These are phyloP conservation scores for Pezicula carpinea DNA, from an alignment of 2,329 filamentous ascomycete species.

Conservation along the genomic window DNA sequence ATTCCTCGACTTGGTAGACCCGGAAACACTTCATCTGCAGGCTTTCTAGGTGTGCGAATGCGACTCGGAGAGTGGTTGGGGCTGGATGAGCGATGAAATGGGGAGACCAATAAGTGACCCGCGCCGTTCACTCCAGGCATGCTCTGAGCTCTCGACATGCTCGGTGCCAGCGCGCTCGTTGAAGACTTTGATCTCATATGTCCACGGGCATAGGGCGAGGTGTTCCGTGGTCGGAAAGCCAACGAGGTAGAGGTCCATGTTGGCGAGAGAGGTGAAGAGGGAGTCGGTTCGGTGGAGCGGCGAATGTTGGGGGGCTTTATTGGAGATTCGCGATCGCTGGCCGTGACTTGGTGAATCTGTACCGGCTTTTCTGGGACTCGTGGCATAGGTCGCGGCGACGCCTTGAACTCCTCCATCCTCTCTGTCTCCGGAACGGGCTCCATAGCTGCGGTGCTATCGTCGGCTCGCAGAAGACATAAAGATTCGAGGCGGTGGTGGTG, in stretches of 20 bases:
- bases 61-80: slow-evolving; percentile 50
- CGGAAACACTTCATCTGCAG: slow-evolving; percentile 57
- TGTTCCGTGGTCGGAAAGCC: slow-evolving; percentile 57
- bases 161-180: slow-evolving; percentile 46
- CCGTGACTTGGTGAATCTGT: slow-evolving; percentile 13
- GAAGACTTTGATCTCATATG: slow-evolving; percentile 56
- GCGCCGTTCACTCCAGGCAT: slow-evolving; percentile 58
- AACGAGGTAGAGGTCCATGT: slow-evolving; percentile 35
- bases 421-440: slow-evolving; percentile 66
- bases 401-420: slow-evolving; percentile 61
- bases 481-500: not conserved
- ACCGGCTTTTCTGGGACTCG: slow-evolving; percentile 34
- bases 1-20: slow-evolving; percentile 38
- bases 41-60: slow-evolving; percentile 48
- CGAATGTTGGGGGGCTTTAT: slow-evolving; percentile 49
- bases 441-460: slow-evolving; percentile 38
- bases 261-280: slow-evolving; percentile 47
- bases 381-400: slow-evolving; percentile 51
- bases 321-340: not conserved
- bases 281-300: slow-evolving; percentile 54
- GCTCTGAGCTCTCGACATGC: slow-evolving; percentile 60
- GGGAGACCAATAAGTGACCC: slow-evolving; percentile 52
- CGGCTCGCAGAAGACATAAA: slow-evolving; percentile 1
- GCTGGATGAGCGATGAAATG: slow-evolving; percentile 47
- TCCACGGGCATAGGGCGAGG: slow-evolving; percentile 53